Evolutionary conservation across 306 rosid genomes (phyloP), one percentile per base, ranked within the genome.

Genomic region (Inga leiocalycina): DNA sequence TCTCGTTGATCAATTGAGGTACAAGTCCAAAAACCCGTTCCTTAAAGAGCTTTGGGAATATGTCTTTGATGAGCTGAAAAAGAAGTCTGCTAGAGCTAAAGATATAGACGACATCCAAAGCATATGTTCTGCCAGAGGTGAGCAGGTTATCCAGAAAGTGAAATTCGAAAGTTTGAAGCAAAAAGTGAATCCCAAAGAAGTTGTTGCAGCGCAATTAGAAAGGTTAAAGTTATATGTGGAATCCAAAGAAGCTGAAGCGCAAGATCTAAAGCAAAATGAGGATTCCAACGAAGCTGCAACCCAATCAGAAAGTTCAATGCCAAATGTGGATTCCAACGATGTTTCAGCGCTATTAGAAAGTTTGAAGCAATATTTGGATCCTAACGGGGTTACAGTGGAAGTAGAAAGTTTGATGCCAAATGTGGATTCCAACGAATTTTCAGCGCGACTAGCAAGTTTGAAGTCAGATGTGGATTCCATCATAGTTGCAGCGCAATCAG

Each of bases 261-360:
- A 5, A 37, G 5, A 4, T 0, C 1, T 0, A 24, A 2, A 0
- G 62, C 1, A 0, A 2, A 48, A 16, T 59, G 24, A 71, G 0
- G 49, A 41, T 2, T 5, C 51, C 4, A 44, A 54, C 0, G n/a
- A 45, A 8, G 57, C 61, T 30, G 0, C 41, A 39, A 1, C 8
- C 8, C 41, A 0, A 39, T 39, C 0, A 6, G 41, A 39, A 6
- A 39, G 8, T 6, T 39, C 0, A 0, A 39, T 0, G 41, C 1
- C 52, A 46, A 2, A 10, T 12, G 4, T 48, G 39, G 39, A 4
- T 35, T 0, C 5, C 39, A 35, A 0, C 5, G 0, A 35, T 0
- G 30, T 27, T 27, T 1, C 30, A 27, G 30, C 30, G 30, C 30
- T 27, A 27, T 1, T 27, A 1, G 30, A 27, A 27, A 1, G 30